Evolutionary conservation across 2,329 filamentous ascomycete genomes (phyloP), one percentile per base, ranked within the genome.

Genomic region (Passalora sequoiae): DNA sequence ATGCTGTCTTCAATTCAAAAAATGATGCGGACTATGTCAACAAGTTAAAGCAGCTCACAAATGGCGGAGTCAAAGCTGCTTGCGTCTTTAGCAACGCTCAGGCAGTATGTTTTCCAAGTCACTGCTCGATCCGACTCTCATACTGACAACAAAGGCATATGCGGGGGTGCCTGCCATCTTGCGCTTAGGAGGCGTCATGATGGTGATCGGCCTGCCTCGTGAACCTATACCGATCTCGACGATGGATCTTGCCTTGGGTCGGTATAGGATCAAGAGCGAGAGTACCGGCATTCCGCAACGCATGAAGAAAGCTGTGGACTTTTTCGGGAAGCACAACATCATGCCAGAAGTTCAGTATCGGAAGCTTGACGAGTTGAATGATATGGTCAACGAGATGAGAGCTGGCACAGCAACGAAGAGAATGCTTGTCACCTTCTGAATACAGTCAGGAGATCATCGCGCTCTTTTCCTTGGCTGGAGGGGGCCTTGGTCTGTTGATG

Each of bases 331-430:
- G 42, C 50, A 53, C 19, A 40, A 45, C 13, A 53, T 53, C 33
- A 44, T 30, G 15, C 50, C 47, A 9, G 50, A 53, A 27, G 47
- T 53, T 13, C 43, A 53, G 35, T 28, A 47, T 30, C 40, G 50
- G 9, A 50, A 44, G 13, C 28, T 53, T 4, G 50, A 53, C 6
- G 50, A 53, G 6, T 32, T 53, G 17, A 44, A 53, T 28, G 47
- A 53, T 25, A 53, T 50, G 50, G 50, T 53, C 8, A 46, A 44
- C n/a, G 50, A 53, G 27, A 53, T 53, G 47, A 47, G 33, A 19
- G 44, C 44, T 29, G 50, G 50, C 6, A 45, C 24, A 19, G 47
- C 50, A 12, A 53, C 44, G 10, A 53, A 53, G 40, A 31, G 50
- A 12, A 53, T 53, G 50, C 28, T 50, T 17, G 50, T 53, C 6